These are phyloP conservation scores for Phalaenopsis aphrodite DNA, from an alignment of 106 monocot species.

Conservation along the genomic window DNA sequence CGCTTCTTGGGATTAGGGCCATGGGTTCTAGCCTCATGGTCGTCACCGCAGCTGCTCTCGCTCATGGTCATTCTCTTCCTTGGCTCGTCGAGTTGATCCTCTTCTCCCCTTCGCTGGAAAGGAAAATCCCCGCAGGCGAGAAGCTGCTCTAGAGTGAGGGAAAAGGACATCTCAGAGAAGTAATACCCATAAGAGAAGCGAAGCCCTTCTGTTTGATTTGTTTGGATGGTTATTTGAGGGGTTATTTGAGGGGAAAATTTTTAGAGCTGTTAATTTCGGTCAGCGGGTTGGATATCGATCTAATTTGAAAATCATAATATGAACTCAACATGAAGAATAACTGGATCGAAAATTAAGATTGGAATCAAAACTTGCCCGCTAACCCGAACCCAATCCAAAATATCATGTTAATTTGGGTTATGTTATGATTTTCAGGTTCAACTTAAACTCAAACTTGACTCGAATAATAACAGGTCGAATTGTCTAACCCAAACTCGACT, in stretches of 20 bases:
- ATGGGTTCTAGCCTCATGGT: conserved; percentile 26
- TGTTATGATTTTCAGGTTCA: no score
- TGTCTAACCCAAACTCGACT: no score
- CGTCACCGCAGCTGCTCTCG: conserved; percentile 53
- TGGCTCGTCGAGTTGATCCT: conserved; percentile 14
- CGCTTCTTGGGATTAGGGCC: conserved; percentile 39
- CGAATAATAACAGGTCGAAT: no score
- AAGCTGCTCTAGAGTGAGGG: conserved; percentile 35
- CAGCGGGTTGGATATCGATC: no score
- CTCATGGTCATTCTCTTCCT: conserved; percentile 41
- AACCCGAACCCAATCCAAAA: no score
- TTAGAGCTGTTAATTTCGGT: no score
- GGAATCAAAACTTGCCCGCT: no score
- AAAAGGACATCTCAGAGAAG: conserved; percentile 19
- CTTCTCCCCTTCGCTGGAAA: conserved; percentile 10
- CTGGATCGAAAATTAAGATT: no score
- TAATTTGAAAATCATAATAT: no score
- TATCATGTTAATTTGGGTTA: no score
- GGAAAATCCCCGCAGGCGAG: conserved; percentile 7
- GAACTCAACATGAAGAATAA: no score
- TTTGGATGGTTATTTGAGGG: not conserved
- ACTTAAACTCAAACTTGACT: no score
- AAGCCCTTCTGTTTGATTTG: conserved; percentile 14
- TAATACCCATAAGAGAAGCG: conserved; percentile 15
- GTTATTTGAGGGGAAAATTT: not conserved